Percentiles rank a stretch among this genome's conserved stretches.
Conservation (phyloP, 495 filamentous ascomycete genomes). For the Penicillium dipodomyicola region DNA sequence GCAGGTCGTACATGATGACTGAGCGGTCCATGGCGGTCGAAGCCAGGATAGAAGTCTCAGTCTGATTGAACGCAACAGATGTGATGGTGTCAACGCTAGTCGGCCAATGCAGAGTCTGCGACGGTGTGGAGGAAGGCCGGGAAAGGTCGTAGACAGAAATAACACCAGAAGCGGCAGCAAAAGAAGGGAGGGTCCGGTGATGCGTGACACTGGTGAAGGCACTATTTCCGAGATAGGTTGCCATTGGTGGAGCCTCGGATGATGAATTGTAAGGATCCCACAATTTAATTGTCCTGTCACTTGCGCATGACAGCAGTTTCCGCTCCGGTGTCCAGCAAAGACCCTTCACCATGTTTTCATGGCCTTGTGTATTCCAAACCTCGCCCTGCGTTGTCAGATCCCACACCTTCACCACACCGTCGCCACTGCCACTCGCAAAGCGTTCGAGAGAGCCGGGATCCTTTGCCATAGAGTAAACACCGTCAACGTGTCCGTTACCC, state of each 20-base stretch:
- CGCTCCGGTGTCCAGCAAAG: slow-evolving; percentile 81
- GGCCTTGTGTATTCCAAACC: slow-evolving; percentile 75
- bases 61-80: slow-evolving; percentile 85
- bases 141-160: slow-evolving; percentile 88
- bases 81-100: slow-evolving; percentile 90
- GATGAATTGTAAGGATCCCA: slow-evolving; percentile 82
- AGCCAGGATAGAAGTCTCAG: slow-evolving; percentile 85
- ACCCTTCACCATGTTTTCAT: slow-evolving; percentile 88
- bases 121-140: slow-evolving; percentile 65
- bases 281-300: slow-evolving; percentile 81
- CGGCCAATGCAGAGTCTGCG: slow-evolving; percentile 82
- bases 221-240: slow-evolving; percentile 77
- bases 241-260: slow-evolving; percentile 59
- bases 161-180: slow-evolving; percentile 73
- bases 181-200: slow-evolving; percentile 69
- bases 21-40: slow-evolving; percentile 81
- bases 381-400: slow-evolving; percentile 76
- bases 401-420: slow-evolving; percentile 94
- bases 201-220: slow-evolving; percentile 84
- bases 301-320: slow-evolving; percentile 86
- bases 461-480: slow-evolving; percentile 74
- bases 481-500: slow-evolving; percentile 89
- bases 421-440: slow-evolving; percentile 77
- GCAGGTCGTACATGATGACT: slow-evolving; percentile 83
- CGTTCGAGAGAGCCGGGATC: slow-evolving; percentile 65